These are phyloP conservation scores for Populus hybrid DNA, from an alignment of 441 rosid genomes.

Conservation along the genomic window DNA sequence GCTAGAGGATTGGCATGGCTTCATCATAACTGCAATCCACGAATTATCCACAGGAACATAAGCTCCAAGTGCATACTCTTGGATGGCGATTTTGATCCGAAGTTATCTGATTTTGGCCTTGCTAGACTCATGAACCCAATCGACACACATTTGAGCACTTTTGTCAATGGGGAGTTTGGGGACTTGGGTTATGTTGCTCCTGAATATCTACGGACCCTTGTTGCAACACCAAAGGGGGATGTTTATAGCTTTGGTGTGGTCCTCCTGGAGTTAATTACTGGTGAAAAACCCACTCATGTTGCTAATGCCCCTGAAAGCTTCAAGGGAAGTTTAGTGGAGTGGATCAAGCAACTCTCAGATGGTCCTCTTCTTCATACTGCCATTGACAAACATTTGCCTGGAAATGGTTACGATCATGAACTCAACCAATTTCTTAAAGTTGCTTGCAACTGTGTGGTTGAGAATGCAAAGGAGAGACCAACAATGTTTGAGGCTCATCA, in stretches of 20 bases:
- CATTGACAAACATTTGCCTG: slow-evolving; percentile 51
- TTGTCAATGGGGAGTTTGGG: slow-evolving; percentile 91
- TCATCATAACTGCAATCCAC: slow-evolving; percentile 87
- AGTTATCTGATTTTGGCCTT: slow-evolving; percentile 86
- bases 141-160: slow-evolving; percentile 82
- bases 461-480: slow-evolving; percentile 75
- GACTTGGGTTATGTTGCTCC: slow-evolving; percentile 94
- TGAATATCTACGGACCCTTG: slow-evolving; percentile 75
- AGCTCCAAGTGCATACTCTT: slow-evolving; percentile 83
- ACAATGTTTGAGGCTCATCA: slow-evolving; percentile 82
- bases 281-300: slow-evolving; percentile 70
- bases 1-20: slow-evolving; percentile 12
- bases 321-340: slow-evolving; percentile 79
- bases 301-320: slow-evolving; percentile 61
- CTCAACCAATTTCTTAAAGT: slow-evolving; percentile 73
- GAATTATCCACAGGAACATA: slow-evolving; percentile 83
- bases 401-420: slow-evolving; percentile 63
- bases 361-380: slow-evolving; percentile 57
- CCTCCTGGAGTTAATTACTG: slow-evolving; percentile 82
- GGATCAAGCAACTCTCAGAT: slow-evolving; percentile 48
- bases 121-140: slow-evolving; percentile 90
- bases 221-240: slow-evolving; percentile 92
- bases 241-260: slow-evolving; percentile 90
- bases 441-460: slow-evolving; percentile 65
- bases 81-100: slow-evolving; percentile 76